Conservation (phyloP, 2,329 filamentous ascomycete species). For the Xylariaceae sp. region DNA sequence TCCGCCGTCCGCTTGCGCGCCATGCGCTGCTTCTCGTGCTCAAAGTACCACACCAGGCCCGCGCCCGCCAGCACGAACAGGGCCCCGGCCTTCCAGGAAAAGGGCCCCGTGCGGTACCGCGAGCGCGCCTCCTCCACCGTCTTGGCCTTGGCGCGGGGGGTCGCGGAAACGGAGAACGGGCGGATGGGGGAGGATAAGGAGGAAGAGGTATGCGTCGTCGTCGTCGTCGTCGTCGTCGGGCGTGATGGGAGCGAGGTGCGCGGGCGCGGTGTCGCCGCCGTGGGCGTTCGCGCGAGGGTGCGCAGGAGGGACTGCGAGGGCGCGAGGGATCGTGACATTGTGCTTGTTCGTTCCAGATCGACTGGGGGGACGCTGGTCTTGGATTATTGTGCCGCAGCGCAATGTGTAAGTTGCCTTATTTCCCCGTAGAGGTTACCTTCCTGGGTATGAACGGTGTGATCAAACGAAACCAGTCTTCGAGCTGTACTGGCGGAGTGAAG, state of each 20-base stretch:
- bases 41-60: constrained; percentile 84
- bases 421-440: too few relatives aligned
- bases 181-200: not conserved
- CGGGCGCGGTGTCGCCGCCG: not conserved
- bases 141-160: constrained; percentile 38
- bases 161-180: constrained; percentile 18
- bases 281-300: constrained; percentile 8
- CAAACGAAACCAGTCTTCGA: too few relatives aligned
- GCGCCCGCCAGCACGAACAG: constrained; percentile 78
- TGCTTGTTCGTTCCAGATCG: too few relatives aligned
- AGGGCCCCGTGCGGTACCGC: constrained; percentile 62
- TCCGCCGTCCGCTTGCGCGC: constrained; percentile 85
- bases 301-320: constrained; percentile 17
- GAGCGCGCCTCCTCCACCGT: constrained; percentile 58
- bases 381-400: too few relatives aligned
- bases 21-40: constrained; percentile 87
- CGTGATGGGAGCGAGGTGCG: not conserved
- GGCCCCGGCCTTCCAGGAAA: constrained; percentile 85
- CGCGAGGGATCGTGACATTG: constrained; percentile 21
- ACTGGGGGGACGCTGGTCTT: too few relatives aligned
- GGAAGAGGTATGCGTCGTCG: not conserved
- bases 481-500: too few relatives aligned
- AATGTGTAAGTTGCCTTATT: too few relatives aligned
- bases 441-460: too few relatives aligned
- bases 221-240: not conserved